Conservation (phyloP, 2,329 filamentous ascomycete genomes). For the Pyrenophora seminiperda region DNA sequence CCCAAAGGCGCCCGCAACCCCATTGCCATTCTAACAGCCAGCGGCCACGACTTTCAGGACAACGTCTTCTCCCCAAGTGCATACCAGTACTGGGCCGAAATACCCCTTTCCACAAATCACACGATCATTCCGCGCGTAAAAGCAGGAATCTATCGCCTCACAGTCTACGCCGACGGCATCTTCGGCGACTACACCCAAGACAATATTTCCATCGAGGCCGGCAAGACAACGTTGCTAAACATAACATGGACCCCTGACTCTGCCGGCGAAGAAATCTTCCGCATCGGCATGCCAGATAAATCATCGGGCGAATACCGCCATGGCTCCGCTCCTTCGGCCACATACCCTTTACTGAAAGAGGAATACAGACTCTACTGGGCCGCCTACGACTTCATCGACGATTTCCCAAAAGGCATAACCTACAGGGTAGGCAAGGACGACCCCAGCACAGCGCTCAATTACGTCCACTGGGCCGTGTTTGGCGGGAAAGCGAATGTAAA, state of each 20-base stretch:
- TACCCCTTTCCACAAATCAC: constrained; percentile 52
- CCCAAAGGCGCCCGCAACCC: constrained; percentile 58
- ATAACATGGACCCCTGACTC: constrained; percentile 60
- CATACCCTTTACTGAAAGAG: constrained; percentile 54
- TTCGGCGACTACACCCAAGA: constrained; percentile 66
- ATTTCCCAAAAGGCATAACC: constrained; percentile 64
- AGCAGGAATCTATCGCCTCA: constrained; percentile 65
- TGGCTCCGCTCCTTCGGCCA: constrained; percentile 59
- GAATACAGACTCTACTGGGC: constrained; percentile 68
- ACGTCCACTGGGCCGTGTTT: constrained; percentile 69
- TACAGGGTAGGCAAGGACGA: constrained; percentile 61
- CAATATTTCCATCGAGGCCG: constrained; percentile 52
- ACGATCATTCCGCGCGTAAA: constrained; percentile 61
- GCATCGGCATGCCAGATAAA: constrained; percentile 67
- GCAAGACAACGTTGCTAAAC: constrained; percentile 41
- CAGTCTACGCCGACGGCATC: constrained; percentile 65
- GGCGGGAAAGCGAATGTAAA: constrained; percentile 59
- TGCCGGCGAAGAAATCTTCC: constrained; percentile 64
- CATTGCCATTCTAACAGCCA: constrained; percentile 61
- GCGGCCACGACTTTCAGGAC: constrained; percentile 62
- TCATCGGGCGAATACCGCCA: constrained; percentile 65
- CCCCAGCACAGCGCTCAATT: constrained; percentile 60
- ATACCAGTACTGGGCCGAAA: constrained; percentile 65
- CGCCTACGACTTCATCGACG: constrained; percentile 62
- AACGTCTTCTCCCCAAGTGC: constrained; percentile 61